phyloP scores from a whole-genome alignment of 495 filamentous ascomycete species.

The Neurospora sp. region DNA sequence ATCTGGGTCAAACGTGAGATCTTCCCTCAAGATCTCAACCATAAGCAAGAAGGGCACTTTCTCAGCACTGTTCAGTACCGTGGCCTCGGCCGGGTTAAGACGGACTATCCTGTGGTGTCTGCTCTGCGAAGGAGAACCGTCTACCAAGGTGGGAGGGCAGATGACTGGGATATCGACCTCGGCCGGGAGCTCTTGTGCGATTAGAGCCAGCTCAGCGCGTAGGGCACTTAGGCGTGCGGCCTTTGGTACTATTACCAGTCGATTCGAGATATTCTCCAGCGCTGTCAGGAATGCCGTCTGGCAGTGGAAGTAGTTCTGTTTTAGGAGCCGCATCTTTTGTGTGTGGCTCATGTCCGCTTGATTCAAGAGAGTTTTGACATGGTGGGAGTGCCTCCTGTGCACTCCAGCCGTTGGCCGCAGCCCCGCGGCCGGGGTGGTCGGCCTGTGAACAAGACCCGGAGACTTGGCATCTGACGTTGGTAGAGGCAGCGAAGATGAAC shows the following conservation, averaged over 20 bases:
- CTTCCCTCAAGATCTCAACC: slow-evolving; percentile 63
- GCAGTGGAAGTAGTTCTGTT: slow-evolving; percentile 65
- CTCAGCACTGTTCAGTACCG: slow-evolving; percentile 68
- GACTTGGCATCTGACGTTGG: slow-evolving; percentile 36
- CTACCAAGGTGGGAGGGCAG: slow-evolving; percentile 55
- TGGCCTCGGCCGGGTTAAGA: slow-evolving; percentile 67
- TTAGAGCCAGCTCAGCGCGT: slow-evolving; percentile 62
- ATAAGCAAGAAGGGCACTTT: slow-evolving; percentile 68
- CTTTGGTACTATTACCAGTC: slow-evolving; percentile 63
- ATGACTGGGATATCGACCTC: slow-evolving; percentile 71
- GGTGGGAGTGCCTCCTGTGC: slow-evolving; percentile 38
- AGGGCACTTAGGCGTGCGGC: slow-evolving; percentile 64
- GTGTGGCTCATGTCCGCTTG: slow-evolving; percentile 42
- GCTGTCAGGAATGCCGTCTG: slow-evolving; percentile 64
- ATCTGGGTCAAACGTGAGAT: slow-evolving; percentile 65
- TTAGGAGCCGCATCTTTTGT: slow-evolving; percentile 52
- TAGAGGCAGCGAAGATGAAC: background rate
- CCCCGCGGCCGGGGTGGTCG: slow-evolving; percentile 40
- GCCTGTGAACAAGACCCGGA: slow-evolving; percentile 32
- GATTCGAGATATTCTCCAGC: slow-evolving; percentile 67
- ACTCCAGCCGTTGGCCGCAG: slow-evolving; percentile 40
- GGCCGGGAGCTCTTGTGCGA: slow-evolving; percentile 61
- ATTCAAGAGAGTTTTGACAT: slow-evolving; percentile 34
- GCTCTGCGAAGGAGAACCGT: slow-evolving; percentile 53
- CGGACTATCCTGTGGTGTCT: slow-evolving; percentile 65